Evolutionary conservation across 805 yeast genomes (phyloP), one percentile per base, ranked within the genome.

Genomic region (Sugiyamaella valdiviana): DNA sequence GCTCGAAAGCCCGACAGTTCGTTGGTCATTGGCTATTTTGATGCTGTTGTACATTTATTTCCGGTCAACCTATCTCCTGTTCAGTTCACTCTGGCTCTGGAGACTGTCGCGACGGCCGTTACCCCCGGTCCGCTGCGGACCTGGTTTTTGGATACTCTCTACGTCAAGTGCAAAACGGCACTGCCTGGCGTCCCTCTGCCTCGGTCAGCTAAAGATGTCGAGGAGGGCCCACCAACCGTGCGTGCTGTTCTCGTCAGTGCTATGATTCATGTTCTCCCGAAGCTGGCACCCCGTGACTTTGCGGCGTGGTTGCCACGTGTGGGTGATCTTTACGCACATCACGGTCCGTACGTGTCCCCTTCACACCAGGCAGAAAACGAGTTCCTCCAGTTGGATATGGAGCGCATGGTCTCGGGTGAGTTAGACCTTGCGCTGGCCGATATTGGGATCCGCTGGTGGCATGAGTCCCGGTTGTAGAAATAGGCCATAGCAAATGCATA

Each of bases 81-180:
- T 6, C 91, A 83, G 58, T 65, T 81, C 17, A 69, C 70, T 20
- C 69, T 80, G 17, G 87, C 85, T 0, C 65, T 79, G 16, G 80
- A 74, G 54, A 73, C 80, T 0, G 63, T 82, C 23, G 78, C 84
- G 0, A 70, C 73, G 14, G 60, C 71, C 0, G 62, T 68, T 2
- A 63, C 69, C 6, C 71, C 74, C 3, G 36, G 16, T 4, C 20
- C 47, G n/a, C 60, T 52, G 51, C 65, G 47, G 66, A 68, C 45
- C 2, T 29, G 39, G 9, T 67, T 80, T 29, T 57, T 79, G 12
- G 68, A 70, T 20, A 65, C 64, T 22, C 56, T 82, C 3, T 74
- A 68, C 58, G 57, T 63, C 41, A 62, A 67, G 37, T 58, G 59
- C 22, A 60, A 62, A 42, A 15, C 49, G 2, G 50, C 54, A 4